Evolutionary conservation across 2,329 filamentous ascomycete species (phyloP).

Genomic region (Xylaria sp.): DNA sequence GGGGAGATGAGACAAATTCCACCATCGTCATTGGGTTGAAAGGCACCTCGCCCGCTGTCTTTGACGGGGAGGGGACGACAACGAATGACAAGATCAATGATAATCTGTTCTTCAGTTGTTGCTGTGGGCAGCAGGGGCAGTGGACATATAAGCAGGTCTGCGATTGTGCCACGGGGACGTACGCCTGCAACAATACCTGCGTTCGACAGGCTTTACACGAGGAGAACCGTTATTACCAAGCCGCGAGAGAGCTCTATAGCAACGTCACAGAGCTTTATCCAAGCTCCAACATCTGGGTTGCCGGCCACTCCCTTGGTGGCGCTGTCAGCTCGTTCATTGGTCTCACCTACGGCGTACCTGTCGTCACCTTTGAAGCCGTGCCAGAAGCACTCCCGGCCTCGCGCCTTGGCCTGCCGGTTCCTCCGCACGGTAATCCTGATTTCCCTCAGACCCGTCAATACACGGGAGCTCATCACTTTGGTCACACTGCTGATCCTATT

Average conservation of each 20-base stretch:
- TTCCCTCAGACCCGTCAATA: slow-evolving; percentile 75
- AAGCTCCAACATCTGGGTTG: slow-evolving; percentile 83
- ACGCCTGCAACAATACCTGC: slow-evolving; percentile 92
- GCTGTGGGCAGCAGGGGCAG: slow-evolving; percentile 92
- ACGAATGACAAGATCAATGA: slow-evolving; percentile 98
- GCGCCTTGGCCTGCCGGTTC: slow-evolving; percentile 84
- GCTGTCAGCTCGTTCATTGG: slow-evolving; percentile 89
- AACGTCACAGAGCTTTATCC: slow-evolving; percentile 94
- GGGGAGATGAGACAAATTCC: slow-evolving; percentile 83
- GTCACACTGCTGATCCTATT: slow-evolving; percentile 94
- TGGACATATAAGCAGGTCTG: slow-evolving; percentile 93
- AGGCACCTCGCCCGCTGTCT: slow-evolving; percentile 88
- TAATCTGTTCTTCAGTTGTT: slow-evolving; percentile 98
- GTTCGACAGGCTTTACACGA: slow-evolving; percentile 77
- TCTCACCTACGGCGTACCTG: slow-evolving; percentile 88
- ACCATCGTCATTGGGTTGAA: slow-evolving; percentile 94
- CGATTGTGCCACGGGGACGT: slow-evolving; percentile 88
- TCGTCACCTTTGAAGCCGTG: slow-evolving; percentile 92
- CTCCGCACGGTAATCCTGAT: slow-evolving; percentile 78
- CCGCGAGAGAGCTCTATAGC: slow-evolving; percentile 87
- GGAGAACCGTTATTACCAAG: slow-evolving; percentile 92
- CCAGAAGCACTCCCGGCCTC: slow-evolving; percentile 88
- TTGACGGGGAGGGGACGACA: slow-evolving; percentile 96
- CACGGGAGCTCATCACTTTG: slow-evolving; percentile 89
- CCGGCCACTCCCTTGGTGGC: slow-evolving; percentile 92